Evolutionary conservation across 1,284 basidiomycete species (phyloP), one percentile per base, ranked within the genome.

Genomic region (Ganoderma sp.): DNA sequence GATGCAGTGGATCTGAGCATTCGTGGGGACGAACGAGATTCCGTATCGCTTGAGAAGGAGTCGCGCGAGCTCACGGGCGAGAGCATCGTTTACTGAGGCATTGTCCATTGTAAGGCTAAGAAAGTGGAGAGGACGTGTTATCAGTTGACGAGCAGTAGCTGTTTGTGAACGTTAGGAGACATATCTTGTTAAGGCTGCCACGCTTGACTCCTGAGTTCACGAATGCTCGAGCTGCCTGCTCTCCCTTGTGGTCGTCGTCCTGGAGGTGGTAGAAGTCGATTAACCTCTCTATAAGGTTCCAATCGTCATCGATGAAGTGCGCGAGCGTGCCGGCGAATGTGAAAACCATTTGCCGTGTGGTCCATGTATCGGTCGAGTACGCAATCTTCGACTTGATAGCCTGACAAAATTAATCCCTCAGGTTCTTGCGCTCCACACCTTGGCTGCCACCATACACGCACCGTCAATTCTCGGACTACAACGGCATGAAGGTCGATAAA

Each of bases 81-180:
- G 45, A 8, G 68, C 69, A 56, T 74, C 71, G 41, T 70, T 71
- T 0, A 59, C 56, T 5, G 75, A 66, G 0, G 80, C 79, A 70
- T 80, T 81, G 70, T 81, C 52, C 52, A 54, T 62, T 12, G 50
- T 63, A 4, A 61, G 7, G 15, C 42, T 41, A 9, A 62, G 17
- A 17, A 64, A 17, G 39, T 37, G 22, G 45, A 69, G 73, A 10
- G 71, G 19, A 17, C 15, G 15, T 45, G 6, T 45, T 45, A 17
- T 45, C 12, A 45, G 43, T n/a, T n/a, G n/a, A n/a, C n/a, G n/a
- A n/a, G n/a, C n/a, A n/a, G n/a, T n/a, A n/a, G n/a, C n/a, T n/a
- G n/a, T n/a, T n/a, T n/a, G n/a, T n/a, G n/a, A n/a, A 43, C 19
- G 19, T 19, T 14, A 17, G 15, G 15, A 14, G 7, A 45, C 43